Evolutionary conservation across 2,329 filamentous ascomycete species (phyloP).

Genomic region (Epichloe bromicola): DNA sequence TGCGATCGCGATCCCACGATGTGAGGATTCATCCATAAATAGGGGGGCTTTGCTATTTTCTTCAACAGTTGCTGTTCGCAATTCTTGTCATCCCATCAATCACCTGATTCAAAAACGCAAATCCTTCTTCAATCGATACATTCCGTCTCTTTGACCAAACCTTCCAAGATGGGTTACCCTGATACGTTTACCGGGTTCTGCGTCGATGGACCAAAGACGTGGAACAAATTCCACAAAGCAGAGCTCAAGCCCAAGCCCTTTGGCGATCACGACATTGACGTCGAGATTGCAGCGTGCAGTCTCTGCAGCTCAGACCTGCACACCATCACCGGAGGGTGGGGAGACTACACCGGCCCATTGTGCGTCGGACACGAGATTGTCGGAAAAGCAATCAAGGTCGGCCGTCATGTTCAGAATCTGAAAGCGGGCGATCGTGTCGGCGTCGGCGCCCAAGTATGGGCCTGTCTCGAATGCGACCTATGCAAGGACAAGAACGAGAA

Average conservation of each 20-base stretch:
- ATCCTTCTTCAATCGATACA: too few relatives aligned
- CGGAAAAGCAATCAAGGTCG: constrained; percentile 38
- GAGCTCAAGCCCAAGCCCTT: constrained; percentile 26
- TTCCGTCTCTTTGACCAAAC: too few relatives aligned
- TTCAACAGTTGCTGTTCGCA: too few relatives aligned
- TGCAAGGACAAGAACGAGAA: constrained; percentile 37
- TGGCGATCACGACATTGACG: constrained; percentile 37
- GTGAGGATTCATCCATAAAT: constrained; percentile 12
- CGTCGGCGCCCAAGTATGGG: constrained; percentile 46
- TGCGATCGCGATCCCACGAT: constrained; percentile 15
- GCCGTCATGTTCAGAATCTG: constrained; percentile 31
- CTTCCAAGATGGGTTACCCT: constrained; percentile 27
- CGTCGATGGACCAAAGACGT: constrained; percentile 27
- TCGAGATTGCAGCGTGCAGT: constrained; percentile 59
- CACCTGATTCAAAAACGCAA: too few relatives aligned
- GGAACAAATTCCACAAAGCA: constrained; percentile 27
- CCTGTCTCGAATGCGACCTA: constrained; percentile 38
- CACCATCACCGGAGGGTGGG: constrained; percentile 45
- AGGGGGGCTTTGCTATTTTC: too few relatives aligned
- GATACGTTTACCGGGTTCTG: constrained; percentile 31
- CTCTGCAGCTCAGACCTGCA: constrained; percentile 50
- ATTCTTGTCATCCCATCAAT: too few relatives aligned
- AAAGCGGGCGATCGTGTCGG: constrained; percentile 52
- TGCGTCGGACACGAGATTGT: constrained; percentile 48
- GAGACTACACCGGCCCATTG: constrained; percentile 30